These are phyloP conservation scores for Orbilia quercus DNA, from an alignment of 2,329 filamentous ascomycete species.

Conservation along the genomic window DNA sequence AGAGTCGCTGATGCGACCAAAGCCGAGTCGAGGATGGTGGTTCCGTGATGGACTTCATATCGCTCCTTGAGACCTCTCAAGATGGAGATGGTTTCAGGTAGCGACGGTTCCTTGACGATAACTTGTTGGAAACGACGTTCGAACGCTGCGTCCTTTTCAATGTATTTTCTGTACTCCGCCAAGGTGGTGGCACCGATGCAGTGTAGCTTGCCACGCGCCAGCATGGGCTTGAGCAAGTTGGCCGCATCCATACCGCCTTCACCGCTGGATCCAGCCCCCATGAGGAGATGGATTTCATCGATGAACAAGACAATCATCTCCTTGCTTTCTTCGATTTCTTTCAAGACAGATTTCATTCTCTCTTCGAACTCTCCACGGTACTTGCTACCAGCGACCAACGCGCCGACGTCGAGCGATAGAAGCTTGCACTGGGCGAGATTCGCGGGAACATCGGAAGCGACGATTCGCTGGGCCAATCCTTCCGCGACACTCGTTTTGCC, in stretches of 20 bases:
- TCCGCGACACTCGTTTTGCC: constrained; percentile 99
- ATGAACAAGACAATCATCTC: constrained; percentile 98
- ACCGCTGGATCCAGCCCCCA: constrained; percentile 93
- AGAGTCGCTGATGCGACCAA: constrained; percentile 92
- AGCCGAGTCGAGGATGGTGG: constrained; percentile 93
- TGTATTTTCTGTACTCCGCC: constrained; percentile 96
- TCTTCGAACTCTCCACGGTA: constrained; percentile 99
- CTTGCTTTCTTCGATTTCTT: constrained; percentile 93
- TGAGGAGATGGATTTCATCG: constrained; percentile 97
- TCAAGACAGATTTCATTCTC: constrained; percentile 98
- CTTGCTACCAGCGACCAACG: constrained; percentile 95
- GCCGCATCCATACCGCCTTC: constrained; percentile 99
- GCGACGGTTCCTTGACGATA: constrained; percentile 89
- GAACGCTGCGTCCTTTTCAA: constrained; percentile 97
- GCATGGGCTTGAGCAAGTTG: constrained; percentile 97
- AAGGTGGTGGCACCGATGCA: constrained; percentile 98
- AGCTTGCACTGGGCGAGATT: constrained; percentile 89
- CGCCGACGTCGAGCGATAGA: constrained; percentile 93
- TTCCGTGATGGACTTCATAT: constrained; percentile 98
- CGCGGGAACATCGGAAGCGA: constrained; percentile 95
- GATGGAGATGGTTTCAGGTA: constrained; percentile 93
- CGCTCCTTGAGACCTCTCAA: constrained; percentile 98
- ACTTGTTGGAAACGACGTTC: constrained; percentile 99
- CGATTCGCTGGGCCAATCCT: constrained; percentile 91
- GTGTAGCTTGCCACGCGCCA: constrained; percentile 94